Base-by-base conservation (phyloP, 202 grass and related monocot genomes). In the Carex sylvatica region DNA sequence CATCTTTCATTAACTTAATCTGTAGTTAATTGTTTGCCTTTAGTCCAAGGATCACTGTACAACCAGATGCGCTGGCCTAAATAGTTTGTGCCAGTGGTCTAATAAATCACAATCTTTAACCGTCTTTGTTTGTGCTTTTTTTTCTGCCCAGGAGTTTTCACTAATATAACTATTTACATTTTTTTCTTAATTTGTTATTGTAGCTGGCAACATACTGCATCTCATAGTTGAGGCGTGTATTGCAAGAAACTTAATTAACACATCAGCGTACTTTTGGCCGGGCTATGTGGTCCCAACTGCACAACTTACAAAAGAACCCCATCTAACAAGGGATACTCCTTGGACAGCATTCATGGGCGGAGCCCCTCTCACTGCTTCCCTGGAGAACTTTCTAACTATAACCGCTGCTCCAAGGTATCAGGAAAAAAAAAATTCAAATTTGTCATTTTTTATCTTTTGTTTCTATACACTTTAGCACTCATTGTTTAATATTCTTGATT, bases 141-240 rank as follows among this genome's bases (percentile, higher is more conserved):
- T 15, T 35, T 35, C 3, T 20, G 54, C 70, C 28, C 6, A 15
- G 44, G 52, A 74, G 22, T 30, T 74, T 24, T 74, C 26, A 33
- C 16, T 47, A 22, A 31, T 53, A 15, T n/a, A 84, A 84, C 70
- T 78, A 64, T 59, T 83, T 79, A 86, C 58, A 24, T 78, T 78
- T 63, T 78, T 82, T 36, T 86, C 15, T 81, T 67, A 83, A 78
- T 65, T 83, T 89, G 61, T 52, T 81, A 54, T 56, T 90, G 72
- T 70, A 97, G 91, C 75, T 38, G 94, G 94, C n/a, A 93, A 83
- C 66, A 93, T 97, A 85, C 61, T 91, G 83, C 94, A 97, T 81
- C 91, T 97, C 67, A 90, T 97, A 56, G 89, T 94, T 82, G 94
- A 97, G 75, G 89, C 94, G 16, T 93, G 94, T 78, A 92, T 97